Base-by-base conservation (phyloP, 2,329 filamentous ascomycete species). In the Exophiala spinifera region DNA sequence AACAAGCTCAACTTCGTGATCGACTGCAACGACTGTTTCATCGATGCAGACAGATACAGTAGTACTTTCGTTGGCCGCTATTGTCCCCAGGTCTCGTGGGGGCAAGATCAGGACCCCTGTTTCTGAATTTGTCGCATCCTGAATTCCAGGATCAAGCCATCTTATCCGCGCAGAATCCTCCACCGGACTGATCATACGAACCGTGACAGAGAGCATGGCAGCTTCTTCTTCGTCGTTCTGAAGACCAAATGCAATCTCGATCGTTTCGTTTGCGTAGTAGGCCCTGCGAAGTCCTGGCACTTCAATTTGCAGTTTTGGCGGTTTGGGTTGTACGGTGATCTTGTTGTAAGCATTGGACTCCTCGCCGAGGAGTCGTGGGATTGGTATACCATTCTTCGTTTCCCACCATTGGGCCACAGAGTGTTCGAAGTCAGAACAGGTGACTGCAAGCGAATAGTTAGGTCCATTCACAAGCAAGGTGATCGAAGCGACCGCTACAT, bases 221-320 rank as follows among this genome's bases (percentile, higher is more conserved):
- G 87, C 82, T 57, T 89, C 86, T 4, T 90, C 89, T 74, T 99
- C 94, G 46, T 85, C 85, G 63, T 99, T 99, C 53, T 84, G 66
- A 2, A 96, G 74, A 40, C 86, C 81, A 36, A 97, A 76, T 0
- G 79, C 73, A 19, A 97, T 69, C 5, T 75, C 75, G 23, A 96
- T 81, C 0, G 75, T 70, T 72, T 99, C 94, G 64, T 95, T 87
- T 1, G 88, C 88, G 67, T 96, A 97, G 69, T 92, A 95, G 51
- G 91, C 85, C 11, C 83, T 79, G 53, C 79, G 76, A 6, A 86
- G 71, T 37, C 83, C 79, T 1, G 81, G 75, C 8, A 89, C 73
- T 21, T 75, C 79, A 43, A 99, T 82, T 63, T 89, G 85, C 75
- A 99, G 84, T 71, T 96, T 97, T 0, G 94, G 94, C 23, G 92